Evolutionary conservation across 345 rosid genomes (phyloP), one percentile per base, ranked within the genome.

Genomic region (Eutrema yunnanense): DNA sequence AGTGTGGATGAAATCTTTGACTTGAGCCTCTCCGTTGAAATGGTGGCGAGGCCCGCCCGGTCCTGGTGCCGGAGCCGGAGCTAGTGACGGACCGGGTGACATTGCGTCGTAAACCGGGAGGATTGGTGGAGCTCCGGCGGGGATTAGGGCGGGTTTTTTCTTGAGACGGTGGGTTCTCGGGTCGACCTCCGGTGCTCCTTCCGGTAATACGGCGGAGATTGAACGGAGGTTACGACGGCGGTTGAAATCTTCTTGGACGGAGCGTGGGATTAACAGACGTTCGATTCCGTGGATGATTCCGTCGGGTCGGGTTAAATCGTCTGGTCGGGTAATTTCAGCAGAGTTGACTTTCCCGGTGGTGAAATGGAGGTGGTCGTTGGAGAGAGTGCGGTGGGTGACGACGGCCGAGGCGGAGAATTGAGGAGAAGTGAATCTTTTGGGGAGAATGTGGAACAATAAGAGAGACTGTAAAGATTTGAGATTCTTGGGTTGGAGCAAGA

Each of bases 401-500:
- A 11, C 64, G 74, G 65, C 1, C 26, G 67, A 58, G 70, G 47
- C 0, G 68, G 73, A 58, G 66, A 69, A 79, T 12, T 87, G 77
- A 6, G 69, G 44, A 62, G 87, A 81, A 43, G 74, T 82, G 80
- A 92, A 36, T 42, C 90, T 78, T 51, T 65, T 62, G 22, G 97
- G 97, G 16, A 92, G 81, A 80, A 95, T 83, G 90, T 95, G 99
- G 72, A 82, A 86, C 81, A 88, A 55, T n/a, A 95, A 26, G 6
- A 95, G 88, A 27, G 84, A 71, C 59, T 95, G 99, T 36, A 95
- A 85, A 5, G 97, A 89, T 69, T 81, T 84, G 58, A 92, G 87
- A 27, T 95, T 92, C 7, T 96, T 85, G 0, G 99, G 99, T 72
- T 90, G 96, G 4, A 92, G 92, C 65, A 95, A 84, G 84, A 95